phyloP scores from a whole-genome alignment of 2,329 filamentous ascomycete species.

The Pestalotiopsis sp. region DNA sequence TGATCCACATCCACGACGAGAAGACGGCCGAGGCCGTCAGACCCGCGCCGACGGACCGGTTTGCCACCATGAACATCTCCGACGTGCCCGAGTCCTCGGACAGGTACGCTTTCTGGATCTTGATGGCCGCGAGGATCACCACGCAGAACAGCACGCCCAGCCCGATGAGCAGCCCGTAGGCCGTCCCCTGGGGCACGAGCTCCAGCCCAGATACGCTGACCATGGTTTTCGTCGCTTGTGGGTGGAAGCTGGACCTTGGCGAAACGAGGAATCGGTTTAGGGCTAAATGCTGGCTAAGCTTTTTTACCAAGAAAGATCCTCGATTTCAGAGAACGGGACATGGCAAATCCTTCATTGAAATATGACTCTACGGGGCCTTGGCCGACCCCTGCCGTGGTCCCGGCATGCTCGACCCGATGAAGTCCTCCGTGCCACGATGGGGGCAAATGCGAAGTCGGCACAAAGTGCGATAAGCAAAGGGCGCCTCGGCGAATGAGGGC shows the following conservation, averaged over 20 bases:
- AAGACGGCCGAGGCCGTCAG: conserved; percentile 34
- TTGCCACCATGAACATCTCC: conserved; percentile 45
- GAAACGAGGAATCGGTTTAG: too few species aligned
- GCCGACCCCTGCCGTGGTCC: neutral
- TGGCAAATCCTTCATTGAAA: neutral
- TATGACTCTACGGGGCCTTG: neutral
- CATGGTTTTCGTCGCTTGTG: neutral
- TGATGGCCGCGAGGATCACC: conserved; percentile 48
- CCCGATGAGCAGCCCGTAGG: conserved; percentile 52
- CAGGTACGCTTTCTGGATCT: conserved; percentile 45
- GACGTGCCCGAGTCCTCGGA: conserved; percentile 45
- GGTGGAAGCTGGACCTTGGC: too few species aligned
- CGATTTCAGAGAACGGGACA: neutral
- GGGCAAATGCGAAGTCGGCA: conserved; percentile 10
- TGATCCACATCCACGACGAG: conserved; percentile 45
- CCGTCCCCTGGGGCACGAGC: conserved; percentile 35
- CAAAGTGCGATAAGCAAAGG: conserved; percentile 3
- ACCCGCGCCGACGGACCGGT: conserved; percentile 32
- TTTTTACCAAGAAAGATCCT: neutral
- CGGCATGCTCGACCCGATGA: neutral
- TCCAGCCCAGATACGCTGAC: conserved; percentile 11
- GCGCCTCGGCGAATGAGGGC: conserved; percentile 11
- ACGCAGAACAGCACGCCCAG: conserved; percentile 49
- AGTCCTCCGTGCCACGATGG: neutral
- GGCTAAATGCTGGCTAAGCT: neutral